Evolutionary conservation across 2,329 filamentous ascomycete species (phyloP).

Genomic region (Diplocarpon mali): DNA sequence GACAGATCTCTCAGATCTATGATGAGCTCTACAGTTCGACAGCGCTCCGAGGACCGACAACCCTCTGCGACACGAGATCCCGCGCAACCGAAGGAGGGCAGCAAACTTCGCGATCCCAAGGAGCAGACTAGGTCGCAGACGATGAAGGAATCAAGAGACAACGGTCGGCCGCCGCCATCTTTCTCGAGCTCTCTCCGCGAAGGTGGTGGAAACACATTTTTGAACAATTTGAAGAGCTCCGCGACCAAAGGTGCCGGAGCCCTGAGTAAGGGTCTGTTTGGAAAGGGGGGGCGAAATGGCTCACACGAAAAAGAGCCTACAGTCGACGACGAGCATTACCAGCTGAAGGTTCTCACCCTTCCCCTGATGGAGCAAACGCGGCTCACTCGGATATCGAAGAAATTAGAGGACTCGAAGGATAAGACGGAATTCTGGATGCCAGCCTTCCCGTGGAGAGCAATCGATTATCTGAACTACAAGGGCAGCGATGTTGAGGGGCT

Average conservation of each 20-base stretch:
- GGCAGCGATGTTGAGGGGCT: slow-evolving; percentile 88
- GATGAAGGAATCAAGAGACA: slow-evolving; percentile 24
- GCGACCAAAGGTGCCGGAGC: slow-evolving; percentile 69
- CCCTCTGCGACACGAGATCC: slow-evolving; percentile 34
- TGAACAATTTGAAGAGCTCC: slow-evolving; percentile 63
- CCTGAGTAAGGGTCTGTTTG: slow-evolving; percentile 72
- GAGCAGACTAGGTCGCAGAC: slow-evolving; percentile 25
- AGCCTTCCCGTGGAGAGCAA: slow-evolving; percentile 85
- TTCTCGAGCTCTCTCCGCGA: slow-evolving; percentile 44
- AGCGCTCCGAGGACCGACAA: slow-evolving; percentile 62
- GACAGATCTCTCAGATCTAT: slow-evolving; percentile 56
- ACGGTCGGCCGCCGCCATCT: slow-evolving; percentile 28
- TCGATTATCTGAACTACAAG: slow-evolving; percentile 93
- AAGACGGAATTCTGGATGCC: slow-evolving; percentile 99
- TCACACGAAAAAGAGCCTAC: slow-evolving; percentile 53
- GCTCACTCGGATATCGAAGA: slow-evolving; percentile 82
- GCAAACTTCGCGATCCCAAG: slow-evolving; percentile 31
- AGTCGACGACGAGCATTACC: slow-evolving; percentile 73
- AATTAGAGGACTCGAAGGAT: slow-evolving; percentile 75
- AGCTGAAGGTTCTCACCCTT: slow-evolving; percentile 73
- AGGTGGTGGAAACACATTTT: slow-evolving; percentile 49
- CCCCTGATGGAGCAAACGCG: slow-evolving; percentile 83
- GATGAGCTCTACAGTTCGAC: slow-evolving; percentile 52
- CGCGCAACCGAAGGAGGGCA: slow-evolving; percentile 28
- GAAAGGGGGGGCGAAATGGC: slow-evolving; percentile 61